phyloP scores from a whole-genome alignment of 1,284 basidiomycete genomes.

The Pseudozyma tsukubaensis region DNA sequence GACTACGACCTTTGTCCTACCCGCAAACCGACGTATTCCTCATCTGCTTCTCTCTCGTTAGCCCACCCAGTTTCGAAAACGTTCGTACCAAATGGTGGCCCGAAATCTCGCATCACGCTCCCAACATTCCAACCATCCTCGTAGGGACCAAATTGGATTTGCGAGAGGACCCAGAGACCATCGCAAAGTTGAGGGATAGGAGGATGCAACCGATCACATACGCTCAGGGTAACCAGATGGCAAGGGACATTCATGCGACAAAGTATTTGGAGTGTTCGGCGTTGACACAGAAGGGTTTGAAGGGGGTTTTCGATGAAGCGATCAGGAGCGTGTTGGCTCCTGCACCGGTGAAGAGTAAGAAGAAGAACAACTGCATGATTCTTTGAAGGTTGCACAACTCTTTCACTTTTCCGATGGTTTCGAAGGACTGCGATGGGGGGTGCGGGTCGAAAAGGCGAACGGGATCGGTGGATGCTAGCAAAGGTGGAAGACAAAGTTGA shows the following conservation, averaged over 20 bases:
- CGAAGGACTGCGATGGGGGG: too few species aligned
- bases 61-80: constrained; percentile 97
- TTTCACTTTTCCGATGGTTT: not conserved
- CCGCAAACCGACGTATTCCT: constrained; percentile 99
- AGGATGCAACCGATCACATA: constrained; percentile 95
- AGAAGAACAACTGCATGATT: constrained; percentile 66
- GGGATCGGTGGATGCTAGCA: too few species aligned
- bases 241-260: constrained; percentile 86
- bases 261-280: constrained; percentile 98
- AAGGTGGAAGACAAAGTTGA: too few species aligned
- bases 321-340: constrained; percentile 65
- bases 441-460: too few species aligned
- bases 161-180: constrained; percentile 89
- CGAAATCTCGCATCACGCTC: constrained; percentile 82
- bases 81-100: constrained; percentile 85
- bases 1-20: constrained; percentile 95
- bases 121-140: constrained; percentile 88
- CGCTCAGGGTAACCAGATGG: constrained; percentile 88
- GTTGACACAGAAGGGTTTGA: constrained; percentile 86
- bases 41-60: constrained; percentile 97
- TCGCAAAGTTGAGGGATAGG: constrained; percentile 91
- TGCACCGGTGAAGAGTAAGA: constrained; percentile 63
- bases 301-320: constrained; percentile 68
- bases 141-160: constrained; percentile 98
- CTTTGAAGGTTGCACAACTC: constrained; percentile 31